Base-by-base conservation (phyloP, 164 flowering plant species). In the Umbilicus rupestris region DNA sequence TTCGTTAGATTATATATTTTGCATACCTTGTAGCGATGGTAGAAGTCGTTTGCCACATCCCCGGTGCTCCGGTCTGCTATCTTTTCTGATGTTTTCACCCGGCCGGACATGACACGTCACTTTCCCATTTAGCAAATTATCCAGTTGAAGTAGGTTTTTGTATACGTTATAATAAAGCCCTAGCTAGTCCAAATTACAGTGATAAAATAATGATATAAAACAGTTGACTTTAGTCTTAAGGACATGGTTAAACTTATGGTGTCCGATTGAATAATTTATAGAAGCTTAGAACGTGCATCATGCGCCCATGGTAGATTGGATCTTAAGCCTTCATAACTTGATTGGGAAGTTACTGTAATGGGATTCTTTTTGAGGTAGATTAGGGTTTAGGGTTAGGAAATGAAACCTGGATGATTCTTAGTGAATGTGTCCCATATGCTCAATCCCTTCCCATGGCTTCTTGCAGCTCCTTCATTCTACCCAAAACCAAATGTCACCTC, bases 401-500 rank as follows among this genome's bases (percentile, higher is more conserved):
- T 46, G 68, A 39, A 79, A 65, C 79, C 80, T 63, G 82, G 76
- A 28, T 70, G 58, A 2, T 66, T 22, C n/a, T 60, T 66, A 28
- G 71, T 50, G 67, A 76, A 79, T 7, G 73, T 74, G 31, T 79
- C 82, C 82, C 82, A 79, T 9, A 76, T 74, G 31, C 78, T 72
- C 5, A 68, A 71, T 59, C 76, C 72, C 31, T n/a, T 60, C 22
- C 64, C 64, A 30, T 37, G 9, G n/a, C 22, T 7, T 37, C 22
- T 60, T n/a, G 78, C 74, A 35, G 74, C 79, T 9, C 82, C 82
- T 74, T 79, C 82, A 39, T 2, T 42, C 82, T 79, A 33, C 17
- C 4, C 20, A 62, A 6, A 62, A 58, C 12, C 7, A 3, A 12
- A 26, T 1, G 9, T 58, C 45, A 42, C 2, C 14, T 10, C 14